Evolutionary conservation across 2,329 filamentous ascomycete species (phyloP).

Genomic region (Aspergillus thermomutatus): DNA sequence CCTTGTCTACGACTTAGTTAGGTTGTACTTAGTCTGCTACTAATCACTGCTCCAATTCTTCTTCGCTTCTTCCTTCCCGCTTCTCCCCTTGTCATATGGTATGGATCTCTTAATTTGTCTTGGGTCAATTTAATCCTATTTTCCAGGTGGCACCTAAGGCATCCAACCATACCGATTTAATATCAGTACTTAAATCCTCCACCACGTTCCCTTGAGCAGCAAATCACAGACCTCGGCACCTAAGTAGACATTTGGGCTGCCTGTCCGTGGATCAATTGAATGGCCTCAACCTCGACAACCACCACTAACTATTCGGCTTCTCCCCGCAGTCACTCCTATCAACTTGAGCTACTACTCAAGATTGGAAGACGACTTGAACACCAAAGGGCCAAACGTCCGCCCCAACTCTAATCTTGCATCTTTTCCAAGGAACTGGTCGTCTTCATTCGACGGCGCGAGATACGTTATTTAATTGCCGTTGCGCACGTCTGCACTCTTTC

Average conservation of each 20-base stretch:
- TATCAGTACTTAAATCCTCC: background rate
- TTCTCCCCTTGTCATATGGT: background rate
- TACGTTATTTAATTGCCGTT: background rate
- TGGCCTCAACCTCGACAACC: background rate
- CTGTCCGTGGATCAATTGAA: background rate
- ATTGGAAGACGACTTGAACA: conserved; percentile 7
- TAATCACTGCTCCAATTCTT: background rate
- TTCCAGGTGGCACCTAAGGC: no score
- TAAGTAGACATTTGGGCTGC: background rate
- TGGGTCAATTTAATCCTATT: background rate
- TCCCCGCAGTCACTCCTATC: background rate
- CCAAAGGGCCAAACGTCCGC: conserved; percentile 7
- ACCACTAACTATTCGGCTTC: background rate
- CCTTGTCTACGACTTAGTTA: background rate
- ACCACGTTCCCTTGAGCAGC: background rate
- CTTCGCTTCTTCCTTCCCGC: background rate
- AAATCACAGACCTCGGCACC: background rate
- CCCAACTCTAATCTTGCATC: conserved; percentile 11
- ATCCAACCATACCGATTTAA: no score
- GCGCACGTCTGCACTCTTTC: background rate
- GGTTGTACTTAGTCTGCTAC: background rate
- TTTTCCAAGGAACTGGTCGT: background rate
- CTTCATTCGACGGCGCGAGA: conserved; percentile 1
- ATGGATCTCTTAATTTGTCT: background rate
- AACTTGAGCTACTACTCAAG: background rate